These are phyloP conservation scores for Sclerospora graminicola DNA, from an alignment of 352 stramenopile species.

Conservation along the genomic window DNA sequence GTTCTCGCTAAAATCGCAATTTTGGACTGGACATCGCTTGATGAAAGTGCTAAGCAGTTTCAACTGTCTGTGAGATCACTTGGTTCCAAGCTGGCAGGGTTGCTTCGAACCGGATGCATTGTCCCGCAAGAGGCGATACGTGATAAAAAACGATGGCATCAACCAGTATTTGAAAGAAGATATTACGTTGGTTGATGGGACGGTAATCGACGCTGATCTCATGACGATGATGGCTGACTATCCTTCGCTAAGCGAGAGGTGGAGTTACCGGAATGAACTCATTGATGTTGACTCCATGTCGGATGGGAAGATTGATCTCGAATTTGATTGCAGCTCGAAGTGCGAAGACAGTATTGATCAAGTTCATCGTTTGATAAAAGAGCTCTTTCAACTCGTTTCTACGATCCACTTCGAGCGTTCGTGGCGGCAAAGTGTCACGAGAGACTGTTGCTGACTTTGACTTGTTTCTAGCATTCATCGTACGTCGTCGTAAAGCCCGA, in stretches of 20 bases:
- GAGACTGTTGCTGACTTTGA: slow-evolving; percentile 39
- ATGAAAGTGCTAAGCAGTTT: slow-evolving; percentile 46
- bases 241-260: slow-evolving; percentile 27
- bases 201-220: slow-evolving; percentile 22
- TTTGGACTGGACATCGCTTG: slow-evolving; percentile 68
- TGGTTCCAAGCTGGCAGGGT: slow-evolving; percentile 28
- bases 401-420: slow-evolving; percentile 1
- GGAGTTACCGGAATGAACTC: slow-evolving; percentile 9
- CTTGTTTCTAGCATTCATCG: slow-evolving; percentile 38
- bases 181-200: slow-evolving; percentile 10
- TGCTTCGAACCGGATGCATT: slow-evolving; percentile 38
- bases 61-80: slow-evolving; percentile 43
- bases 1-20: slow-evolving; percentile 72
- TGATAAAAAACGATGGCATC: slow-evolving; percentile 7
- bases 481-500: slow-evolving; percentile 43
- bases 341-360: slow-evolving; percentile 7
- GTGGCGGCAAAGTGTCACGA: slow-evolving; percentile 12
- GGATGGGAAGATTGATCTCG: slow-evolving; percentile 42
- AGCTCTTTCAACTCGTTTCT: slow-evolving; percentile 27
- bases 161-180: slow-evolving; percentile 17
- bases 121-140: slow-evolving; percentile 18
- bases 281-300: slow-evolving; percentile 20
- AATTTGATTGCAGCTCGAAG: slow-evolving; percentile 16
- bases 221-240: slow-evolving; percentile 20
- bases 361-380: slow-evolving; percentile 16